Percentiles rank a stretch among this genome's conserved stretches.
These are phyloP conservation scores for Hypoxylon subgilvum DNA, from an alignment of 495 filamentous ascomycete species.

Conservation along the genomic window DNA sequence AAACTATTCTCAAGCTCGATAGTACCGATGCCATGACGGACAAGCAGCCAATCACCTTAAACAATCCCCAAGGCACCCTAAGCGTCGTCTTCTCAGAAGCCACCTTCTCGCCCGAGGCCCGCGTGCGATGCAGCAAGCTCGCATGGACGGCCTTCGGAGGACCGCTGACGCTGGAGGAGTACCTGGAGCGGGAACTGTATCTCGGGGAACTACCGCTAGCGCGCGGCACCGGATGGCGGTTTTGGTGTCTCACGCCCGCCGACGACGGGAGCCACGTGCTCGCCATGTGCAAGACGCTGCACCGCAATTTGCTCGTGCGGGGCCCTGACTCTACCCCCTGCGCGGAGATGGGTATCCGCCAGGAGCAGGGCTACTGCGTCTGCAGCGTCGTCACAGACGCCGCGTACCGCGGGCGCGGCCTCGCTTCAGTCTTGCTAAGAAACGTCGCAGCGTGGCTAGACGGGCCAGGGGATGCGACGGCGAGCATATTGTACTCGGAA, in stretches of 20 bases:
- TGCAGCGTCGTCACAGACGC: constrained; percentile 29
- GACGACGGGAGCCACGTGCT: constrained; percentile 17
- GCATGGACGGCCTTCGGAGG: constrained; percentile 26
- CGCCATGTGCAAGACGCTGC: constrained; percentile 32
- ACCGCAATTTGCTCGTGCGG: constrained; percentile 24
- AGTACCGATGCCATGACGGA: background rate
- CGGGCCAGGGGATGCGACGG: constrained; percentile 23
- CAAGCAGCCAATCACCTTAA: constrained; percentile 14
- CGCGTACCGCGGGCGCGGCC: constrained; percentile 25
- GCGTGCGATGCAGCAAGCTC: constrained; percentile 16
- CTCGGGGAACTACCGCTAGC: constrained; percentile 6
- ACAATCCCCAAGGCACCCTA: background rate
- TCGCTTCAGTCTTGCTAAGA: constrained; percentile 27
- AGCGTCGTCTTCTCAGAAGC: constrained; percentile 26
- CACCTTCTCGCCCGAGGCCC: constrained; percentile 2
- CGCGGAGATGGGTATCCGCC: background rate
- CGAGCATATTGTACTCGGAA: constrained; percentile 37
- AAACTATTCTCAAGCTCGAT: too few species aligned
- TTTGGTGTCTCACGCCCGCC: constrained; percentile 22
- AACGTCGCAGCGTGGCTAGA: constrained; percentile 36
- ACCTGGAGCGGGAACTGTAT: constrained; percentile 18
- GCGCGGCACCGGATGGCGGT: constrained; percentile 14
- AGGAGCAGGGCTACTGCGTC: constrained; percentile 34
- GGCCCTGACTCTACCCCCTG: too few species aligned
- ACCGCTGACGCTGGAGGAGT: constrained; percentile 1